Conservation (phyloP, 805 yeast genomes). For the Yarrowia sp. region DNA sequence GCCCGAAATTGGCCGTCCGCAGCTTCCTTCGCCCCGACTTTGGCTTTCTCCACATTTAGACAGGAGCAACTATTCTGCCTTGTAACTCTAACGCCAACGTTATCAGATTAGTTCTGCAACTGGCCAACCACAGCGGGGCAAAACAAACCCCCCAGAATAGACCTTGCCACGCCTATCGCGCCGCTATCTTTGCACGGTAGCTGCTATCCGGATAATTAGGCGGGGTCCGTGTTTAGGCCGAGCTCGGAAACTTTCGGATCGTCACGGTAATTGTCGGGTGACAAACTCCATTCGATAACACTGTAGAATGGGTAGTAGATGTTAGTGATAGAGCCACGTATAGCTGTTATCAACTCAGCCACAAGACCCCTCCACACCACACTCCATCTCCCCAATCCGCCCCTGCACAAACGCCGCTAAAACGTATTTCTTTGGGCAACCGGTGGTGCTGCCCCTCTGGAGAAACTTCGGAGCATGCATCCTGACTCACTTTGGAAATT, state of each 20-base stretch:
- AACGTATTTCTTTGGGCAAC: too few relatives aligned
- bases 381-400: too few relatives aligned
- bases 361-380: too few relatives aligned
- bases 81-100: not conserved
- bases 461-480: constrained; percentile 26
- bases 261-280: constrained; percentile 10
- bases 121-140: not conserved
- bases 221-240: not conserved
- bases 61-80: not conserved
- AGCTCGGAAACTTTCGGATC: constrained; percentile 11
- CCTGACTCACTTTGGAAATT: constrained; percentile 16
- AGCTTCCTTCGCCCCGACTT: not conserved
- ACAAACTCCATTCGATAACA: too few relatives aligned
- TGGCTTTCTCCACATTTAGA: not conserved
- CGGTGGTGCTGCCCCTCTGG: constrained; percentile 5
- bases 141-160: not conserved
- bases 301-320: too few relatives aligned
- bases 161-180: not conserved
- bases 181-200: not conserved
- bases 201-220: constrained; percentile 1
- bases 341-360: too few relatives aligned
- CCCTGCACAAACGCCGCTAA: too few relatives aligned
- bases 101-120: not conserved
- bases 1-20: not conserved
- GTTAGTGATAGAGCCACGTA: too few relatives aligned